A percentile compares a stretch with the other conserved stretches of the same genome.
phyloP scores from a whole-genome alignment of 345 rosid species.

The Toxicodendron radicans region DNA sequence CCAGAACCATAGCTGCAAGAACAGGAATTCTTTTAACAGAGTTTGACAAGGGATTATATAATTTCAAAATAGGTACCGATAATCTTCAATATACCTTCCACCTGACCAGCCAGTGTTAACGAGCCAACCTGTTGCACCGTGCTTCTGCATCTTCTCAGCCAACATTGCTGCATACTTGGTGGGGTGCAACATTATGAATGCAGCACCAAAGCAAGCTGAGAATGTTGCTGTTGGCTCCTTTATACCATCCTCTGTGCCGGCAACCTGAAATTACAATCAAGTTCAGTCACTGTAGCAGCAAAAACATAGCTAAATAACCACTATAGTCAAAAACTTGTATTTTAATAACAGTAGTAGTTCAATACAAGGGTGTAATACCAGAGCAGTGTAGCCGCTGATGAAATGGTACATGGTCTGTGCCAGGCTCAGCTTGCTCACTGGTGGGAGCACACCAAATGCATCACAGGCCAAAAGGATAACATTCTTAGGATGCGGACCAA shows the following conservation, averaged over 20 bases:
- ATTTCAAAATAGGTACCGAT: not conserved
- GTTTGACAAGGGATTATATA: not conserved
- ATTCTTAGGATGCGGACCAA: conserved; percentile 89
- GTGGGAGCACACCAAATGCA: conserved; percentile 97
- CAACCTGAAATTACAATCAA: conserved; percentile 55
- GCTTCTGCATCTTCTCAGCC: conserved; percentile 90
- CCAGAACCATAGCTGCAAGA: conserved; percentile 75
- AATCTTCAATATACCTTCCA: conserved; percentile 62
- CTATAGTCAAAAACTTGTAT: not conserved
- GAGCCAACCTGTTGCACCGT: conserved; percentile 98
- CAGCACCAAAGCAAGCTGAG: conserved; percentile 98
- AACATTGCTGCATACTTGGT: conserved; percentile 97
- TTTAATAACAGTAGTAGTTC: not conserved
- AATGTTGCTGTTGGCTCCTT: conserved; percentile 93
- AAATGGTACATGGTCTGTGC: conserved; percentile 98
- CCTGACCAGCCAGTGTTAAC: conserved; percentile 99
- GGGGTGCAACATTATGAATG: conserved; percentile 95
- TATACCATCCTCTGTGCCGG: conserved; percentile 94
- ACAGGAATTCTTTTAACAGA: not conserved
- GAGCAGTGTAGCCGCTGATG: conserved; percentile 97
- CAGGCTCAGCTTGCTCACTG: conserved; percentile 90
- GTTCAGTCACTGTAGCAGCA: not conserved
- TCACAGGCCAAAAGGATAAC: conserved; percentile 94
- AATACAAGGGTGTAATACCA: conserved; percentile 40
- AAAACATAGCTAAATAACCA: no score